Evolutionary conservation across 257 asterid genomes (phyloP), one percentile per base, ranked within the genome.

Genomic region (Orobanche coerulescens): DNA sequence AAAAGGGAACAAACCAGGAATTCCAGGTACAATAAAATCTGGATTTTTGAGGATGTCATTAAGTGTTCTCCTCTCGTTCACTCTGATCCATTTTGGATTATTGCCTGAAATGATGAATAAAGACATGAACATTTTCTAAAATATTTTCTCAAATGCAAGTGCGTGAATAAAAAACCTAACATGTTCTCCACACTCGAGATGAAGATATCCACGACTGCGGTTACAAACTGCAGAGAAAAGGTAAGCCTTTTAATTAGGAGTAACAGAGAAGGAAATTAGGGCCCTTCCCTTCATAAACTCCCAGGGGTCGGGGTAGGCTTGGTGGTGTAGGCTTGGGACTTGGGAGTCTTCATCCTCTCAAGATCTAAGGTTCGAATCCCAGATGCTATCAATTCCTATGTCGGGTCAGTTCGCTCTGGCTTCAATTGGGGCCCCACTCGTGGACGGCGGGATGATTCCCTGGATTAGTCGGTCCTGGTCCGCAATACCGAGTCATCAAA

Each of bases 11-110:
- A 46, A 61, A 93, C 98, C 97, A 72, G 98, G 97, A 68, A 88
- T 78, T 69, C 94, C 97, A 6, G 95, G 81, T 53, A 93, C 74
- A 51, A 86, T 20, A 19, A 71, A 11, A 65, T 82, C 80, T 3
- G 84, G 83, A 46, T 70, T 87, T 71, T 71, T 83, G 64, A 93
- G 73, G 58, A 86, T 78, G 58, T 84, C 85, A 26, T 80, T 74
- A 1, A 93, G 95, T 20, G 89, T 81, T 70, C 72, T 84, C 79
- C 67, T 84, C 78, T 84, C 97, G 47, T 84, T 75, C 30, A 84
- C 83, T 72, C 70, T 74, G 58, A 81, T 67, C 95, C 97, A 89
- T 76, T 77, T 80, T 36, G 82, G 64, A 30, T 25, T 70, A 42
- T 64, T 67, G 43, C 74, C 95, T 88, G 77, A 33, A 68, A 66